phyloP scores from a whole-genome alignment of 2,329 filamentous ascomycete genomes.

The Botrytis tulipae region DNA sequence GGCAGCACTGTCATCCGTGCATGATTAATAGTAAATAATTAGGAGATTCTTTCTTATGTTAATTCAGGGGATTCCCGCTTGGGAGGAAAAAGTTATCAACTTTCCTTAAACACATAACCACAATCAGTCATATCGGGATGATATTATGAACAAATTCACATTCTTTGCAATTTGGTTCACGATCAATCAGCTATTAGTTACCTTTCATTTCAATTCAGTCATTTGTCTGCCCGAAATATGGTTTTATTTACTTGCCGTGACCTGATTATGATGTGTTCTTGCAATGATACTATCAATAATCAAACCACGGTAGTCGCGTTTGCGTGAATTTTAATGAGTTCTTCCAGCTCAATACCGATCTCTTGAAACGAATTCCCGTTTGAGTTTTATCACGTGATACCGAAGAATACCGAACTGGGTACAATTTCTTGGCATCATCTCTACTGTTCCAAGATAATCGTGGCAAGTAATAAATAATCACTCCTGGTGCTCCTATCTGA shows the following conservation, averaged over 20 bases:
- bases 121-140: neutral
- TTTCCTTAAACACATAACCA: neutral
- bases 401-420: neutral
- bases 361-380: too few relatives aligned
- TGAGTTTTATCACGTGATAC: neutral
- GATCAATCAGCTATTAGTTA: neutral
- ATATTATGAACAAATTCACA: neutral
- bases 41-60: neutral
- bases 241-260: too few relatives aligned
- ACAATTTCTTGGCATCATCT: neutral
- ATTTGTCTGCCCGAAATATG: neutral
- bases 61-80: neutral
- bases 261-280: neutral
- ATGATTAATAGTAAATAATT: neutral
- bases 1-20: constrained; percentile 5
- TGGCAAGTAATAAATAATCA: neutral
- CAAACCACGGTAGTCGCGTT: neutral
- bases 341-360: too few relatives aligned
- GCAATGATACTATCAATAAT: neutral
- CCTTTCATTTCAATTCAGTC: neutral
- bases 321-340: neutral
- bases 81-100: neutral
- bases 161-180: neutral
- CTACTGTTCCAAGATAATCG: neutral
- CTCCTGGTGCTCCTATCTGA: too few relatives aligned